Evolutionary conservation across 192 early-diverging fungal genomes (phyloP), one percentile per base, ranked within the genome.

Genomic region (Kappamyces sp.): DNA sequence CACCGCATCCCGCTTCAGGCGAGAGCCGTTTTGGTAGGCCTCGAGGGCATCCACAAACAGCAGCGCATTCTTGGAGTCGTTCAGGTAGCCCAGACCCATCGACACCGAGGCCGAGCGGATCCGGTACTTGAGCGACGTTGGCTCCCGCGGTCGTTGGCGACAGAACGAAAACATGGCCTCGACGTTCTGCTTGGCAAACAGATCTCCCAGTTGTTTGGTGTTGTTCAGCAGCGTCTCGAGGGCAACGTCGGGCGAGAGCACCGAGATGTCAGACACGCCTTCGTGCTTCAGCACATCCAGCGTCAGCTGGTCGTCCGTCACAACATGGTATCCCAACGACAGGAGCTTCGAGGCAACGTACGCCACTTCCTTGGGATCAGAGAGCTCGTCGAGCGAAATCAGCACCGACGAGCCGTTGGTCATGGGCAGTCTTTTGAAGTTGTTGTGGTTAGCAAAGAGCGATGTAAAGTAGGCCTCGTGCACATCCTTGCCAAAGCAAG

Each of bases 401-500:
- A 96, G 66, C 23, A 91, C 80, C 57, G 83, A 75, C 10, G 78
- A 61, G 40, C 83, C 81, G n/a, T 65, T 67, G 0, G 73, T 68
- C 8, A 70, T 60, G 0, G 96, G 96, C 33, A 99, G 63, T 13
- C 47, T 44, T 49, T 87, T 85, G 80, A 97, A 93, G 52, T 87
- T 91, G 73, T 93, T 94, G 58, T 83, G 81, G 64, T 91, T 93
- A 43, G 90, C 82, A 49, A 89, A 79, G 5, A 94, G 76, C 10
- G 89, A 76, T 7, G 86, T 66, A 40, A 92, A 74, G 75, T 87
- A 94, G 3, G 93, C 92, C 64, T 95, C 90, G 46, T 87, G 77
- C 50, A 94, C 87, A 58, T 94, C 86, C 35, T 77, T 75, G 31
- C 96, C 96, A 65, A 98, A 98, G 75, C 93, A 94, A 0, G 95